Percentiles rank a stretch among this genome's conserved stretches.
phyloP scores from a whole-genome alignment of 2,329 filamentous ascomycete genomes.

The Diplocarpon rosae region DNA sequence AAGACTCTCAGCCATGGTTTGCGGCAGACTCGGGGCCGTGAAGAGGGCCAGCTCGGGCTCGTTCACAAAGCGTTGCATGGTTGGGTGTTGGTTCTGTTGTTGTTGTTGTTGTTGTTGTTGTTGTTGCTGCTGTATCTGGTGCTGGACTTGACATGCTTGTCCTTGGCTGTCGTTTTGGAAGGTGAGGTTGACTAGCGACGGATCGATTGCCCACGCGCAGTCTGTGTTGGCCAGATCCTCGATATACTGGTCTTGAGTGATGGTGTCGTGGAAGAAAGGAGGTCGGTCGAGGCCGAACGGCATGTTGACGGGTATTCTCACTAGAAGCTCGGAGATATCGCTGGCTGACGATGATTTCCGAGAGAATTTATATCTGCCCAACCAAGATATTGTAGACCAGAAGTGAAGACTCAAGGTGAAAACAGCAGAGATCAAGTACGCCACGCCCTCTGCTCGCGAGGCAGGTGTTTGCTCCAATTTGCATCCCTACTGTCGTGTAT shows the following conservation, averaged over 20 bases:
- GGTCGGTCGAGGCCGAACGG: background rate
- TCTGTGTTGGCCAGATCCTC: background rate
- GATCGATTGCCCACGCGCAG: slow-evolving; percentile 10
- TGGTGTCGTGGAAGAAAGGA: slow-evolving; percentile 1
- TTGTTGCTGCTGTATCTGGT: background rate
- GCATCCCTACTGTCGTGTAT: slow-evolving; percentile 1
- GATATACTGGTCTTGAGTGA: background rate
- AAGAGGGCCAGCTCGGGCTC: slow-evolving; percentile 13
- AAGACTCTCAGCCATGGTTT: background rate
- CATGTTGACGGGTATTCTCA: background rate
- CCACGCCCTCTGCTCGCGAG: background rate
- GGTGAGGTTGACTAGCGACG: slow-evolving; percentile 3
- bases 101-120: slow-evolving; percentile 1
- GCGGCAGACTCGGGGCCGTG: slow-evolving; percentile 2
- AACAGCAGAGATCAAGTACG: background rate
- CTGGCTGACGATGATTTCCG: background rate
- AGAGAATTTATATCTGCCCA: background rate
- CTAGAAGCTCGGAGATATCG: background rate
- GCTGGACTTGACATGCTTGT: background rate
- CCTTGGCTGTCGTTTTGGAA: background rate
- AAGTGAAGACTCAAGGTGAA: background rate
- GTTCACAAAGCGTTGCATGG: slow-evolving; percentile 16
- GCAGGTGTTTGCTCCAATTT: slow-evolving; percentile 1
- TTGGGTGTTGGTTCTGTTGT: background rate
- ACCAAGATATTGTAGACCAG: background rate